phyloP scores from a whole-genome alignment of 257 asterid species.

The Ballota nigra region DNA sequence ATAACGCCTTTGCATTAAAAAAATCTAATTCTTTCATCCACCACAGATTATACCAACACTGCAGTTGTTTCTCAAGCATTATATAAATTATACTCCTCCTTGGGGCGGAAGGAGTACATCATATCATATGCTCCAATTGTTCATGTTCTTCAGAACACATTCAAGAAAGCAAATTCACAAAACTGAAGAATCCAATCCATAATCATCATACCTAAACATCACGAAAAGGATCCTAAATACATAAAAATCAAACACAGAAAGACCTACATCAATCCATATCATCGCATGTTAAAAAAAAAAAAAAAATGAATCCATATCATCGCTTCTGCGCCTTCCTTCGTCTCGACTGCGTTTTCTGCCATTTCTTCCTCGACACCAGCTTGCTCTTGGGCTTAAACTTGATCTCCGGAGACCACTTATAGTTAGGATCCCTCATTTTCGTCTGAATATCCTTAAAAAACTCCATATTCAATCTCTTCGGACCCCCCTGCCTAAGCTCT shows the following conservation, averaged over 20 bases:
- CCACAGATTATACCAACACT: neutral
- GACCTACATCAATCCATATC: neutral
- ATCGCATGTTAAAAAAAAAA: too few relatives aligned
- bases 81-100: too few relatives aligned
- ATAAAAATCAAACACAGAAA: too few relatives aligned
- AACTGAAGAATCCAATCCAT: neutral
- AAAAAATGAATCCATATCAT: neutral
- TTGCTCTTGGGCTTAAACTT: constrained; percentile 86
- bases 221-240: neutral
- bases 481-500: constrained; percentile 87
- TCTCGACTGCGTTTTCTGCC: constrained; percentile 82
- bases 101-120: too few relatives aligned
- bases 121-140: too few relatives aligned
- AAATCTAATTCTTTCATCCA: neutral
- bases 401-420: constrained; percentile 75
- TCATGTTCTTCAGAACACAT: neutral
- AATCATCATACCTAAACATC: neutral
- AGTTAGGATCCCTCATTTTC: constrained; percentile 90
- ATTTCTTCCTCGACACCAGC: constrained; percentile 72
- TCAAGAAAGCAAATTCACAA: neutral
- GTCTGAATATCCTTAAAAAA: constrained; percentile 91
- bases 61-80: neutral
- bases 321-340: constrained; percentile 83
- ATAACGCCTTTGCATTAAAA: neutral
- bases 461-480: constrained; percentile 73